Base-by-base conservation (phyloP, 2,329 filamentous ascomycete genomes). In the Gyromitra esculenta region DNA sequence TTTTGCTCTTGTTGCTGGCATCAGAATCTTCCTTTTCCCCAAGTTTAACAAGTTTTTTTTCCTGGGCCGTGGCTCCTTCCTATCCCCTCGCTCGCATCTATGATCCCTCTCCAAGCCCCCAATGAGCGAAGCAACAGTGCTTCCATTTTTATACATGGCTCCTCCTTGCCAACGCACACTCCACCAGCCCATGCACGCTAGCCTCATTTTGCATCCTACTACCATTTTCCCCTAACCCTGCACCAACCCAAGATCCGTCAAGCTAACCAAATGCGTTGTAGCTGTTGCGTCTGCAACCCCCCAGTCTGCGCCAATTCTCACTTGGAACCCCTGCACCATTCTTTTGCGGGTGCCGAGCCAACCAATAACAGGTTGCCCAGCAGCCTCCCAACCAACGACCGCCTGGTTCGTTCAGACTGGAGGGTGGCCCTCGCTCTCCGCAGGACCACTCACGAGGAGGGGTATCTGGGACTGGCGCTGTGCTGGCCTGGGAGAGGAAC, bases 81-180 rank as follows among this genome's bases (percentile, higher is more conserved):
- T 64, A 63, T 75, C 62, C 52, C 71, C 74, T 73, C 60, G 70
- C 70, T 69, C 75, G 64, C 65, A 65, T 52, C 69, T 77, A 75
- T 54, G 62, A 75, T 75, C 66, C 73, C 50, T 70, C 4, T 43
- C 57, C 68, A 71, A 37, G 41, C 76, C 64, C 65, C 75, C 77
- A 79, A 77, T 79, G 75, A 71, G 68, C 48, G 54, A 52, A 69
- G 62, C 63, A 71, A 77, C 71, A 69, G 56, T 78, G 77, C 69
- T 79, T 79, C 77, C 77, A 79, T 77, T 77, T 79, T 79, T 79
- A 79, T 71, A 65, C 75, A 71, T 69, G 67, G 64, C 52, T 75
- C 72, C 74, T 76, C 78, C 69, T 79, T 79, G 78, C 78, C 78
- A 79, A 76, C 78, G 78, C 78, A 79, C 77, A 79, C 78, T 77